Percentiles rank a stretch among this genome's conserved stretches.
Conservation (phyloP, 331 rosid species). For the Acacia pycnantha region DNA sequence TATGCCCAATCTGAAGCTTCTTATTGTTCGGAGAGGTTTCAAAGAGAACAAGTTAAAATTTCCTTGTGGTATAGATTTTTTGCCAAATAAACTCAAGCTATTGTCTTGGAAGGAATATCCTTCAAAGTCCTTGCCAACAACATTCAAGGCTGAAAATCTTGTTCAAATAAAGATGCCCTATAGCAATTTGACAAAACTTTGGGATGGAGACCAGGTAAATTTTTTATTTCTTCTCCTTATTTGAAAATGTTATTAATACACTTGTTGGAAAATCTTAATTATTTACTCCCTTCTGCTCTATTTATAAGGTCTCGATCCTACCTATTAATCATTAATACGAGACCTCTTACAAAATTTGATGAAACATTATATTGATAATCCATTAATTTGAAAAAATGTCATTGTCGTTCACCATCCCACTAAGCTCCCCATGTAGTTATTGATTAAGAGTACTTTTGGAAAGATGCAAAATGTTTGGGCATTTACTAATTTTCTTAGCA, state of each 20-base stretch:
- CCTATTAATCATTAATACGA: no score
- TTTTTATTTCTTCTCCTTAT: no score
- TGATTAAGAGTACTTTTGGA: background rate
- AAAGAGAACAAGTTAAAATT: background rate
- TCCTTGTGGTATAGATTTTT: constrained; percentile 31
- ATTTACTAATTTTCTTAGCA: background rate
- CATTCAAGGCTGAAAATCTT: constrained; percentile 32
- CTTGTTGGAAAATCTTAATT: no score
- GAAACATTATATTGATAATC: no score
- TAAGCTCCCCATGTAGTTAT: background rate
- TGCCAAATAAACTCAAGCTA: constrained; percentile 38
- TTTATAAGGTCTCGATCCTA: no score
- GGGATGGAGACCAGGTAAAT: constrained; percentile 41
- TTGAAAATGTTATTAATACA: no score
- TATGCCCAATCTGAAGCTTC: constrained; percentile 35
- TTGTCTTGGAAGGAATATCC: constrained; percentile 47
- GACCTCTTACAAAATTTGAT: no score
- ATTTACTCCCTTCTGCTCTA: no score
- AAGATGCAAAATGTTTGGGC: background rate
- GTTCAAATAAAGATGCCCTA: background rate
- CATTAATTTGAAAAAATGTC: background rate
- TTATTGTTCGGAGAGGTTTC: background rate
- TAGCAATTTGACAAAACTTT: constrained; percentile 12
- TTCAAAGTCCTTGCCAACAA: constrained; percentile 42
- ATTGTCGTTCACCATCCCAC: background rate